A percentile compares a stretch with the other conserved stretches of the same genome.
phyloP scores from a whole-genome alignment of 495 filamentous ascomycete species.

The Cudoniella acicularis region DNA sequence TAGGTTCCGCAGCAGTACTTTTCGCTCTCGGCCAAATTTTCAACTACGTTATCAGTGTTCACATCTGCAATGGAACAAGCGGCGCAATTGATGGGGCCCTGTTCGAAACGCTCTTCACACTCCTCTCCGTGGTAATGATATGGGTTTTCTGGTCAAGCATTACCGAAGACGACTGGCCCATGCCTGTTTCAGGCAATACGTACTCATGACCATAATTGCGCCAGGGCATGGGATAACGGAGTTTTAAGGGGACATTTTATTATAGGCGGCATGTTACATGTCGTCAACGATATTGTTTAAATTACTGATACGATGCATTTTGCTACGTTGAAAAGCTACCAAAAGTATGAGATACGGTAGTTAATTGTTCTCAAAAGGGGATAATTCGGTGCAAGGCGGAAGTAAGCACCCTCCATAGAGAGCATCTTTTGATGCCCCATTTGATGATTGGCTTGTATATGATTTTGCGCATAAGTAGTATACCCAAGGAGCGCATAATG shows the following conservation, averaged over 20 bases:
- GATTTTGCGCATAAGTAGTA: constrained; percentile 35
- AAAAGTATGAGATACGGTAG: constrained; percentile 11
- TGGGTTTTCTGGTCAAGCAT: constrained; percentile 99
- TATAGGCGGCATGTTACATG: constrained; percentile 12
- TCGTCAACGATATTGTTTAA: constrained; percentile 25
- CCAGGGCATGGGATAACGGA: constrained; percentile 20
- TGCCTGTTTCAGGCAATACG: constrained; percentile 42
- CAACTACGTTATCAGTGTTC: constrained; percentile 86
- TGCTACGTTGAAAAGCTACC: constrained; percentile 9
- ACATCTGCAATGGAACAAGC: constrained; percentile 76
- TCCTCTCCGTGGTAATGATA: constrained; percentile 72
- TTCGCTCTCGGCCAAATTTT: constrained; percentile 95
- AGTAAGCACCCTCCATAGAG: not conserved
- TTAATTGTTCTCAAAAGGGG: not conserved
- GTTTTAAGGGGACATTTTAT: constrained; percentile 19
- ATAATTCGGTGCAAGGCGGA: not conserved
- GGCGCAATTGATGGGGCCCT: constrained; percentile 90
- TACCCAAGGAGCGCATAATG: constrained; percentile 25
- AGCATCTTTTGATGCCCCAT: constrained; percentile 10
- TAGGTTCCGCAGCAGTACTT: constrained; percentile 66
- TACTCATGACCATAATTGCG: constrained; percentile 16
- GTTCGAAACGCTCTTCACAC: constrained; percentile 91
- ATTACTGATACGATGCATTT: constrained; percentile 6
- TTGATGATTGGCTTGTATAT: constrained; percentile 33
- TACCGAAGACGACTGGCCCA: constrained; percentile 97